Conservation (phyloP, 352 stramenopile genomes). For the Thraustochytrium sp. region DNA sequence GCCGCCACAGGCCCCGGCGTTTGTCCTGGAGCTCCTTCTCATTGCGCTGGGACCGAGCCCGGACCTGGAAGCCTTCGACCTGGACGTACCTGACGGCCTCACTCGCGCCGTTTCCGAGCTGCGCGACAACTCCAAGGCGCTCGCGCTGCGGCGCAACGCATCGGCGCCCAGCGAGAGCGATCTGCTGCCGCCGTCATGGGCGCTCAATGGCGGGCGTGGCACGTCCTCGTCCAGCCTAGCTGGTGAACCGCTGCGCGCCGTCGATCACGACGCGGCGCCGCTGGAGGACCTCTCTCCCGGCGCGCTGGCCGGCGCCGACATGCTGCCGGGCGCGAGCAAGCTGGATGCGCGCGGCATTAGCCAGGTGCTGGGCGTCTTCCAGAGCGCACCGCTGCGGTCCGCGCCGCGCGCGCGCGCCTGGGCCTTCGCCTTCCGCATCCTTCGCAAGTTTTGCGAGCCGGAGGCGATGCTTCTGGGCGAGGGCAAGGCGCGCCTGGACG, state of each 20-base stretch:
- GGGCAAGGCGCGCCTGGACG: constrained; percentile 13
- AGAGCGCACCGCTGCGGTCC: neutral
- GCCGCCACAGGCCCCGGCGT: neutral
- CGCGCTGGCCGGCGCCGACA: neutral
- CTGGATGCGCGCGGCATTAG: neutral
- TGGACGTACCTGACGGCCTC: neutral
- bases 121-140: neutral
- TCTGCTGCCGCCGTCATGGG: neutral
- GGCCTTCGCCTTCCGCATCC: constrained; percentile 29
- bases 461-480: constrained; percentile 35
- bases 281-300: neutral
- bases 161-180: neutral
- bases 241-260: neutral
- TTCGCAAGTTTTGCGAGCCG: constrained; percentile 1
- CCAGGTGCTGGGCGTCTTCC: neutral
- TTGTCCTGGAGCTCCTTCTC: constrained; percentile 39
- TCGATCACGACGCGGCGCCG: neutral
- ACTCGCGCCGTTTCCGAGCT: neutral
- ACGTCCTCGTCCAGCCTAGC: neutral
- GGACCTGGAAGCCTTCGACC: neutral
- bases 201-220: neutral
- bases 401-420: constrained; percentile 25
- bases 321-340: neutral
- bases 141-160: neutral
- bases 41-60: neutral